Evolutionary conservation across 1,284 basidiomycete species (phyloP), one percentile per base, ranked within the genome.

Genomic region (Rhodotorula sp.): DNA sequence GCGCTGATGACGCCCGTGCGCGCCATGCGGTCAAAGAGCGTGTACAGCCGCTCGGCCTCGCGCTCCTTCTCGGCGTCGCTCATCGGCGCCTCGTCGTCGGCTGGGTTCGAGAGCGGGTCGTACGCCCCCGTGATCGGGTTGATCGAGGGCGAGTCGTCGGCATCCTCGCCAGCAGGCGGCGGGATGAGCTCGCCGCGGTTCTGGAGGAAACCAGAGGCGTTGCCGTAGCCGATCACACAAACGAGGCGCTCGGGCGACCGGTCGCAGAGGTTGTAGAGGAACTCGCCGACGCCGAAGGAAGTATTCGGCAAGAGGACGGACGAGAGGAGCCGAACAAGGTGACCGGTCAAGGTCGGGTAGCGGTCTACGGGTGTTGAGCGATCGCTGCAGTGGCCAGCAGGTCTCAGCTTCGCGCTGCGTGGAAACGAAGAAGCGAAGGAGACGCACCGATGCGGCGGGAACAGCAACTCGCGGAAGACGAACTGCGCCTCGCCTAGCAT

Each of bases 161-260:
- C 46, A 7, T 45, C 49, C 45, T 56, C 53, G 5, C 16, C 44
- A 4, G n/a, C 68, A 14, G 75, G 79, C 0, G 74, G 74, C 21
- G 79, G 78, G 63, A 84, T 87, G 76, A 91, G 85, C 74, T 96
- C 86, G 19, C 92, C 92, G 79, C 92, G 93, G 78, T 91, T 88
- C 83, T 93, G 94, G 44, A 97, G 85, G 83, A 92, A 90, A 1
- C 94, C 94, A 0, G 93, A 92, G 46, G 93, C 92, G 78, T 93
- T 93, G 34, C 94, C 94, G 76, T 97, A 96, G 7, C 93, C 93
- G 60, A 95, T 87, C 64, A 90, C 88, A 9, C 87, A 85, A 12
- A 88, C 87, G 13, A 96, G 83, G 0, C 84, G 86, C 21, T 85
- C 84, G 27, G 89, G 87, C 81, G 95, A 88, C 3, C 86, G 88